These are phyloP conservation scores for Cladorrhinum sp. DNA, from an alignment of 2,329 filamentous ascomycete genomes.

Conservation along the genomic window DNA sequence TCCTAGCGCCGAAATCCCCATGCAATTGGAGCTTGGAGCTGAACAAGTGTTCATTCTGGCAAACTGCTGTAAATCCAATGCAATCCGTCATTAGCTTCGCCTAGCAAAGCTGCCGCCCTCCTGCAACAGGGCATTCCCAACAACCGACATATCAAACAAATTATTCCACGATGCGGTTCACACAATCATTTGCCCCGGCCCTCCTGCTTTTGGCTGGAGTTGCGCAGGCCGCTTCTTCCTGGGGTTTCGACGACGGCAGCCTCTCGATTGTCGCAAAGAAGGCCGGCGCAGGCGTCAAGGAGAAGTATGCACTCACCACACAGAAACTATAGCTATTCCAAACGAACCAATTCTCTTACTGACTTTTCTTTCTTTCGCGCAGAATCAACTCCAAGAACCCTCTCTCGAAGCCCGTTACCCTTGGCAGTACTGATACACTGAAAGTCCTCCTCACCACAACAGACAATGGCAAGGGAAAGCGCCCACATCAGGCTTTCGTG, in stretches of 20 bases:
- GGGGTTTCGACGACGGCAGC: constrained; percentile 72
- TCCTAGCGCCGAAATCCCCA: constrained; percentile 17
- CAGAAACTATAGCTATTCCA: constrained; percentile 6
- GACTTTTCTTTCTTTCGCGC: constrained; percentile 1
- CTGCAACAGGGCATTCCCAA: constrained; percentile 8
- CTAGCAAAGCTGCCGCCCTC: constrained; percentile 15
- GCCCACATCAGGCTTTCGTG: constrained; percentile 92
- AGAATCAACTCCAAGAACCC: constrained; percentile 60
- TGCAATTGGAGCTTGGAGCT: constrained; percentile 22
- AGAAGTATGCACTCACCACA: constrained; percentile 63
- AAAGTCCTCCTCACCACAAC: constrained; percentile 80
- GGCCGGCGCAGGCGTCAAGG: constrained; percentile 56
- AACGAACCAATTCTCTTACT: not conserved
- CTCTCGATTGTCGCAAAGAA: constrained; percentile 66
- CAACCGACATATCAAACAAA: constrained; percentile 10
- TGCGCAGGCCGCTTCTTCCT: constrained; percentile 56
- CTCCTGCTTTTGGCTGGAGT: constrained; percentile 48
- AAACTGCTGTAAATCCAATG: not conserved
- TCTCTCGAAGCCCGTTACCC: constrained; percentile 59
- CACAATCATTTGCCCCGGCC: constrained; percentile 39
- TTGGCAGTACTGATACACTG: constrained; percentile 69
- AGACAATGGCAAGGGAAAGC: constrained; percentile 73
- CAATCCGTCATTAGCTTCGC: constrained; percentile 21
- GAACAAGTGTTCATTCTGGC: constrained; percentile 29
- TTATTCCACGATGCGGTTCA: constrained; percentile 40